phyloP scores from a whole-genome alignment of 2,329 filamentous ascomycete genomes.

The Ceratocystis papillata region DNA sequence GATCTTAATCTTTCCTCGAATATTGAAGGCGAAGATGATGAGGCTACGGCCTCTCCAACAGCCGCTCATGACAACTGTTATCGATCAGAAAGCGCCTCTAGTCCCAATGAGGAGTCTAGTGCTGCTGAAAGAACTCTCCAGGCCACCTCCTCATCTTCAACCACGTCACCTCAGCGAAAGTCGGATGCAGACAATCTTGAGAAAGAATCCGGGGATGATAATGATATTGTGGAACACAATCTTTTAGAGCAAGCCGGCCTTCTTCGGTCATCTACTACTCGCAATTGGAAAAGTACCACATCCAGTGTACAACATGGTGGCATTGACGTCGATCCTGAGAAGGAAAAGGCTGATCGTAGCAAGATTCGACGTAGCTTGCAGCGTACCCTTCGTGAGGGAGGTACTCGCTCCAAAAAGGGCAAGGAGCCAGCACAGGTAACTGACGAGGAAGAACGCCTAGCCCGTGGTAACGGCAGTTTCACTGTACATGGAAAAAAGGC shows the following conservation, averaged over 20 bases:
- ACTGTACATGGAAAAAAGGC: conserved; percentile 97
- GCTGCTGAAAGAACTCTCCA: conserved; percentile 30
- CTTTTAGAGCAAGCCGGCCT: conserved; percentile 58
- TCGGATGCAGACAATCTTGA: conserved; percentile 34
- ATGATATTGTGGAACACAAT: conserved; percentile 57
- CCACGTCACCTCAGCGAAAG: background rate
- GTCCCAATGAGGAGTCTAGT: conserved; percentile 14
- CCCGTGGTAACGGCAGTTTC: conserved; percentile 76
- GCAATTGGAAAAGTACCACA: conserved; percentile 19
- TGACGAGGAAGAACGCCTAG: conserved; percentile 54
- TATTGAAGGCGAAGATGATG: conserved; percentile 18
- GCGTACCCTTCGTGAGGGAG: conserved; percentile 75
- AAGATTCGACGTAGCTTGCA: conserved; percentile 79
- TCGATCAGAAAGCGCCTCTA: conserved; percentile 8
- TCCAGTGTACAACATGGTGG: conserved; percentile 21
- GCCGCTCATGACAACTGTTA: background rate
- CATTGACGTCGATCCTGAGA: conserved; percentile 25
- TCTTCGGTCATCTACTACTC: conserved; percentile 30
- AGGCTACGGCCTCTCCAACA: background rate
- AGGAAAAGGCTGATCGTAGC: conserved; percentile 46
- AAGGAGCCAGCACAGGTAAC: conserved; percentile 44
- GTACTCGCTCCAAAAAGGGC: conserved; percentile 59
- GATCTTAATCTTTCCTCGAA: conserved; percentile 1
- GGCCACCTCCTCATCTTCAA: background rate
- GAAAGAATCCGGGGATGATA: conserved; percentile 34